Percentiles rank a stretch among this genome's conserved stretches.
Evolutionary conservation across 1,284 basidiomycete species (phyloP).

Genomic region (Tilletia walkeri): DNA sequence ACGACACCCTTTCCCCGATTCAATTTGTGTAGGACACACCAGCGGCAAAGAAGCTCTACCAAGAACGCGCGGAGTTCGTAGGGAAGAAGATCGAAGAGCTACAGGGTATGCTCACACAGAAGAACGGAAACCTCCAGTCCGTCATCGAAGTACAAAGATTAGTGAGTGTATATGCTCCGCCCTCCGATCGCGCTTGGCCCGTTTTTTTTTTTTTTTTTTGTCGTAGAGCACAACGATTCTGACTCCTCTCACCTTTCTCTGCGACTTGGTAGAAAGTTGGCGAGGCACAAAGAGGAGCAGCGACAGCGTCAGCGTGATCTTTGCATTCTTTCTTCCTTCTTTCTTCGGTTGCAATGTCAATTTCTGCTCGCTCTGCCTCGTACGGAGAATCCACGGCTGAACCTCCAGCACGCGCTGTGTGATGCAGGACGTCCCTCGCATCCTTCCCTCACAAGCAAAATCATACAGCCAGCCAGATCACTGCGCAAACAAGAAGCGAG

Average conservation of each 20-base stretch:
- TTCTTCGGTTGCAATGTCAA: not conserved
- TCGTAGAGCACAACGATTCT: not conserved
- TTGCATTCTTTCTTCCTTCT: not conserved
- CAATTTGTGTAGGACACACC: conserved; percentile 31
- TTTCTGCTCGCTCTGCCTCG: too few species aligned
- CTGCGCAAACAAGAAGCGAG: too few species aligned
- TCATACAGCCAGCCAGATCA: too few species aligned
- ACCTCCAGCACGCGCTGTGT: too few species aligned
- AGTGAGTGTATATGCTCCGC: conserved; percentile 31
- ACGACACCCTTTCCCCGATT: not conserved
- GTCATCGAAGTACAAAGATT: conserved; percentile 48
- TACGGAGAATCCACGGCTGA: too few species aligned
- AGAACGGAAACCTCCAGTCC: conserved; percentile 52
- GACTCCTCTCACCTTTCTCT: not conserved
- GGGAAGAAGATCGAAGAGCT: conserved; percentile 49
- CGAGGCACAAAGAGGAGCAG: conserved; percentile 3
- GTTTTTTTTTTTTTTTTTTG: too few species aligned
- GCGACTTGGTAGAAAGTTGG: conserved; percentile 11
- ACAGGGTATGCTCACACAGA: conserved; percentile 49
- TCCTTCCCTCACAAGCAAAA: too few species aligned
- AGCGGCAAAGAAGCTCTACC: conserved; percentile 46
- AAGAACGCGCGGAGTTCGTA: conserved; percentile 48
- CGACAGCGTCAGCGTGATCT: not conserved
- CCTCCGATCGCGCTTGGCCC: not conserved
- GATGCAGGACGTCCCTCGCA: too few species aligned